phyloP scores from a whole-genome alignment of 208 protist species.

The Sergeia podlipaevii region DNA sequence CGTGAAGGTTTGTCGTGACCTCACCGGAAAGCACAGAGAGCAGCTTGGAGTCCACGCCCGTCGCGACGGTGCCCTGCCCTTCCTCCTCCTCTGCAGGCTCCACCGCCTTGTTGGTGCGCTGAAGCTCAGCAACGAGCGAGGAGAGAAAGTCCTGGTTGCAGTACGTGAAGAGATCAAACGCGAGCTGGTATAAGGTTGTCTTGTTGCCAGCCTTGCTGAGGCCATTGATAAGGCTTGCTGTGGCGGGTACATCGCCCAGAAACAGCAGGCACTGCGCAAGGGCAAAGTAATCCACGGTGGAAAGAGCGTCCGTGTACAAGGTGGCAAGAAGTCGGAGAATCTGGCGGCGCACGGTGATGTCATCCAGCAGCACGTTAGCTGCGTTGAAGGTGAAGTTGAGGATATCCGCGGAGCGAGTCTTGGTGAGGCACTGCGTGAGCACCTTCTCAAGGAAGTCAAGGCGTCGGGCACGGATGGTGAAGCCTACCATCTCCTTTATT shows the following conservation, averaged over 20 bases:
- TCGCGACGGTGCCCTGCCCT: conserved; percentile 9
- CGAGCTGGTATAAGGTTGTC: conserved; percentile 79
- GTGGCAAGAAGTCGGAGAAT: conserved; percentile 86
- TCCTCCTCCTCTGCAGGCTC: neutral
- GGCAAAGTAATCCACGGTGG: conserved; percentile 88
- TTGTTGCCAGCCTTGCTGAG: conserved; percentile 63
- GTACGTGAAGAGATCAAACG: conserved; percentile 88
- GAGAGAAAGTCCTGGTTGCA: conserved; percentile 89
- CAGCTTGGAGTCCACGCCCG: conserved; percentile 52
- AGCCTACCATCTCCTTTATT: conserved; percentile 87
- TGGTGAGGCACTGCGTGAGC: conserved; percentile 50
- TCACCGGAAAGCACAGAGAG: conserved; percentile 81
- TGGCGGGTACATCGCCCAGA: conserved; percentile 84
- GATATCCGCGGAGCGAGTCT: conserved; percentile 74
- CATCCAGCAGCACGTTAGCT: conserved; percentile 76
- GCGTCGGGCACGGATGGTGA: conserved; percentile 81
- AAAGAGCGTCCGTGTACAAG: conserved; percentile 71
- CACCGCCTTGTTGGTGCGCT: neutral
- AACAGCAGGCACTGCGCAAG: conserved; percentile 94
- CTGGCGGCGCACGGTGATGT: conserved; percentile 80
- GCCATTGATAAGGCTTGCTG: conserved; percentile 74
- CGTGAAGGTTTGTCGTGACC: conserved; percentile 90
- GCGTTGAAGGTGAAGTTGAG: conserved; percentile 91
- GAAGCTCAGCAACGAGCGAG: conserved; percentile 42
- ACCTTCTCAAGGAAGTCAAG: conserved; percentile 87